Base-by-base conservation (phyloP, 352 stramenopile genomes). In the Phytophthora tentaculata region DNA sequence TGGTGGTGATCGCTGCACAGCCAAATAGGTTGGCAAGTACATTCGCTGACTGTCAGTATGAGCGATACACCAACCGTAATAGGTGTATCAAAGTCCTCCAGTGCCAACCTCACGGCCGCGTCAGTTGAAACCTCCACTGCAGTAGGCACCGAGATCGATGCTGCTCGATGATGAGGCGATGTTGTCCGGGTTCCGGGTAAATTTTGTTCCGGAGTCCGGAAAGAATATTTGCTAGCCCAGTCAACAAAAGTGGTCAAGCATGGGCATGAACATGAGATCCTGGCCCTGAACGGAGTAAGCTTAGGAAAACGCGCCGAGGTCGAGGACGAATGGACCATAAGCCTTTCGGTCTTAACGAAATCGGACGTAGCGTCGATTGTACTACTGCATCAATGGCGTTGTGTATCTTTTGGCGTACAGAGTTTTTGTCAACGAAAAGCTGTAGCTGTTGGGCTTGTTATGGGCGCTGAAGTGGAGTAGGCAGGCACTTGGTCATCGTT, bases 201-300 rank as follows among this genome's bases (percentile, higher is more conserved):
- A n/a, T n/a, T n/a, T n/a, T n/a, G n/a, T n/a, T n/a, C n/a, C n/a
- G n/a, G n/a, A n/a, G n/a, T n/a, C n/a, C n/a, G n/a, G n/a, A n/a
- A 7, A 68, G 16, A 61, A 88, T 60, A 47, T 60, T 77, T 61
- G 59, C 65, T 28, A 90, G 65, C 9, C 79, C 79, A 10, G 49
- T 68, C 43, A 84, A 54, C 75, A 81, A 45, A 88, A 69, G 24
- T 49, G 44, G 44, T 88, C 61, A 53, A 88, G 76, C 35, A 71
- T 76, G 2, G 79, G 81, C 28, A 64, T 84, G 67, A 86, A 69
- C 20, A 59, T 73, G 37, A 90, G 84, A 69, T 86, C 69, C 24
- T 79, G 56, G 55, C 79, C 79, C 23, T 86, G 61, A 23, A 73
- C 28, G 3, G 66, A 69, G 58, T 83, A n/a, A n/a, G n/a, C n/a